Conservation (phyloP, 2,329 filamentous ascomycete genomes). For the Claviceps humidiphila region DNA sequence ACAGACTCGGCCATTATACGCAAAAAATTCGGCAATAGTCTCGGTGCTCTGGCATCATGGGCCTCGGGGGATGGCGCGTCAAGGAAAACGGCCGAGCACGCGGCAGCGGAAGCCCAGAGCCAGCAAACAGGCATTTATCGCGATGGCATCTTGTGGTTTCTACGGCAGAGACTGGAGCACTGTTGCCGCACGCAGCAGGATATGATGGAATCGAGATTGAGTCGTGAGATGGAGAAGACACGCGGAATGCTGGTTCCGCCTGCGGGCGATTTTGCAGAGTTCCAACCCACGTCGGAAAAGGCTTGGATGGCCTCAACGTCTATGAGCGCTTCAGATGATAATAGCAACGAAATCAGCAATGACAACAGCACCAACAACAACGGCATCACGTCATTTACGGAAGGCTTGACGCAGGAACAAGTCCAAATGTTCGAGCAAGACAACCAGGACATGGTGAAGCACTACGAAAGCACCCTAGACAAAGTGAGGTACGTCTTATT, state of each 20-base stretch:
- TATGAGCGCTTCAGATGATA: constrained; percentile 9
- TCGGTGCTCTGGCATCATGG: constrained; percentile 54
- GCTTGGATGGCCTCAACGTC: constrained; percentile 1
- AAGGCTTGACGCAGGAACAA: constrained; percentile 67
- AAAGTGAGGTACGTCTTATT: constrained; percentile 68
- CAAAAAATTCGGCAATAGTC: constrained; percentile 52
- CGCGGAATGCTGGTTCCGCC: constrained; percentile 53
- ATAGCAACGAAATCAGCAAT: neutral
- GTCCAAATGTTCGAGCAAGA: constrained; percentile 87
- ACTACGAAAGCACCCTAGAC: constrained; percentile 86
- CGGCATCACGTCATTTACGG: constrained; percentile 12
- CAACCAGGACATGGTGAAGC: constrained; percentile 82
- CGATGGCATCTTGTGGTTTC: constrained; percentile 72
- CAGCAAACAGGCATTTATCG: constrained; percentile 56
- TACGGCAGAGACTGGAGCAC: constrained; percentile 62
- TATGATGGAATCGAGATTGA: constrained; percentile 87
- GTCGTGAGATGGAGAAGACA: constrained; percentile 76
- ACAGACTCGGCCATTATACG: constrained; percentile 57
- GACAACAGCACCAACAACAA: neutral
- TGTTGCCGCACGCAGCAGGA: constrained; percentile 67
- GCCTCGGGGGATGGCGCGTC: constrained; percentile 44
- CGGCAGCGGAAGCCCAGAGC: constrained; percentile 55
- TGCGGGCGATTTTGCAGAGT: constrained; percentile 20
- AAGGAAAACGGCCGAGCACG: constrained; percentile 49
- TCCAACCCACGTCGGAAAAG: constrained; percentile 12